A percentile compares a stretch with the other conserved stretches of the same genome.
phyloP scores from a whole-genome alignment of 2,329 filamentous ascomycete species.

The Emergomyces pasteurianus region DNA sequence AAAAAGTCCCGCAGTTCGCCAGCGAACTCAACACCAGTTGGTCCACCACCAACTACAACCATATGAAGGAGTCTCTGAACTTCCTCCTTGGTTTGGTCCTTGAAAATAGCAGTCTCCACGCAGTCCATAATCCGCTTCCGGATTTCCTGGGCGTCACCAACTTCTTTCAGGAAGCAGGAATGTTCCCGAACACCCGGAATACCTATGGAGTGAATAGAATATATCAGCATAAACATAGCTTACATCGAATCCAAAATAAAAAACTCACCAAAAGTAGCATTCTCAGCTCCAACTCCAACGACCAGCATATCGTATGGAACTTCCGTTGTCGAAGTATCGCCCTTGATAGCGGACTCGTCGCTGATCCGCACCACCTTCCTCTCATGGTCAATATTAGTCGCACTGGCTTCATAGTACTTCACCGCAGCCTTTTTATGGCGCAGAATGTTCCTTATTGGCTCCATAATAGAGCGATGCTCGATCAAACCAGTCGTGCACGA shows the following conservation, averaged over 20 bases:
- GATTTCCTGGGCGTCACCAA: slow-evolving; percentile 87
- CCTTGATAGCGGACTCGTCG: slow-evolving; percentile 89
- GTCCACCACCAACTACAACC: slow-evolving; percentile 88
- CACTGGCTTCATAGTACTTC: slow-evolving; percentile 96
- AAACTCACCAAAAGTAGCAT: slow-evolving; percentile 76
- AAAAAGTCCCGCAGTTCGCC: slow-evolving; percentile 99
- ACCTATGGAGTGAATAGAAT: slow-evolving; percentile 27
- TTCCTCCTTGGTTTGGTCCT: slow-evolving; percentile 81
- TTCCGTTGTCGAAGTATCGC: slow-evolving; percentile 67
- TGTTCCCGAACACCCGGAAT: slow-evolving; percentile 92
- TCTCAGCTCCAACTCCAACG: slow-evolving; percentile 92
- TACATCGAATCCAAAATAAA: background rate
- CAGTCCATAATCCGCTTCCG: slow-evolving; percentile 99
- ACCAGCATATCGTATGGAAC: slow-evolving; percentile 98
- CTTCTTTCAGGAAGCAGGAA: slow-evolving; percentile 98
- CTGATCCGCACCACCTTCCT: slow-evolving; percentile 79
- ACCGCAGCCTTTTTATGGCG: slow-evolving; percentile 88
- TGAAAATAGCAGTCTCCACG: slow-evolving; percentile 96
- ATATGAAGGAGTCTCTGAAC: slow-evolving; percentile 92
- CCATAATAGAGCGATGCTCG: slow-evolving; percentile 99
- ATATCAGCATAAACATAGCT: background rate
- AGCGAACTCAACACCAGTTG: slow-evolving; percentile 95
- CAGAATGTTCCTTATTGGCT: slow-evolving; percentile 90
- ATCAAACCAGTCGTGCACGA: slow-evolving; percentile 96
- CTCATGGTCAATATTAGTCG: slow-evolving; percentile 86